These are phyloP conservation scores for Kluyveromyces aestuarii DNA, from an alignment of 805 yeast genomes.

Conservation along the genomic window DNA sequence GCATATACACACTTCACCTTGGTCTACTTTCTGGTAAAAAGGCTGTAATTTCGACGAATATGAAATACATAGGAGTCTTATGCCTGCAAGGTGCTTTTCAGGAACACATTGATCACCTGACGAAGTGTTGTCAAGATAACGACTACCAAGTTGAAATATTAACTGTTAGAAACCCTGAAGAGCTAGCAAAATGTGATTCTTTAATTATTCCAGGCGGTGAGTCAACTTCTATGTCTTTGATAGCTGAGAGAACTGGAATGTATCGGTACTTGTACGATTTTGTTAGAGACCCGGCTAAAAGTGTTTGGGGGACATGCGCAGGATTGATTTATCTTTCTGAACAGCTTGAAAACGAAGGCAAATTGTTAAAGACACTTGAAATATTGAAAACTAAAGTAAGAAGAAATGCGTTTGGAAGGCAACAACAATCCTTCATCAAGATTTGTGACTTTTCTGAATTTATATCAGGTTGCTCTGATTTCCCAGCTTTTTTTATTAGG, in stretches of 20 bases:
- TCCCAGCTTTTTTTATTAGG: conserved; percentile 51
- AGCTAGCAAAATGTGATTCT: conserved; percentile 44
- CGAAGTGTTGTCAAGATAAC: conserved; percentile 24
- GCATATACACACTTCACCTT: too few species aligned
- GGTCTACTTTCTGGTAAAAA: too few species aligned
- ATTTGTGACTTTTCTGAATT: conserved; percentile 34
- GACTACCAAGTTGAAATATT: conserved; percentile 22
- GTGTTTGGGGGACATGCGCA: conserved; percentile 85
- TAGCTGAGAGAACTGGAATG: conserved; percentile 57
- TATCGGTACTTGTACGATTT: conserved; percentile 44
- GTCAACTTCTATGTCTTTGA: conserved; percentile 58
- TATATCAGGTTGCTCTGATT: conserved; percentile 32
- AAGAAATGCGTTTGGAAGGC: conserved; percentile 75
- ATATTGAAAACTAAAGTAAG: conserved; percentile 55
- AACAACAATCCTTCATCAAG: conserved; percentile 53
- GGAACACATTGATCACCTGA: conserved; percentile 52
- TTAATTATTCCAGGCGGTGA: conserved; percentile 66
- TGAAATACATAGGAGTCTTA: conserved; percentile 49
- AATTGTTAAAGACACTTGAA: conserved; percentile 49
- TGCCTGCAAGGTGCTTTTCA: conserved; percentile 74
- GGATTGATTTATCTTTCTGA: conserved; percentile 62
- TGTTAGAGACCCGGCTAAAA: conserved; percentile 38
- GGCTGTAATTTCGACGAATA: background rate
- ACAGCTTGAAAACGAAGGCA: conserved; percentile 42
- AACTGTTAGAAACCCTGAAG: conserved; percentile 45